Base-by-base conservation (phyloP, 2,329 filamentous ascomycete species). In the Apiospora rasikravindrae region DNA sequence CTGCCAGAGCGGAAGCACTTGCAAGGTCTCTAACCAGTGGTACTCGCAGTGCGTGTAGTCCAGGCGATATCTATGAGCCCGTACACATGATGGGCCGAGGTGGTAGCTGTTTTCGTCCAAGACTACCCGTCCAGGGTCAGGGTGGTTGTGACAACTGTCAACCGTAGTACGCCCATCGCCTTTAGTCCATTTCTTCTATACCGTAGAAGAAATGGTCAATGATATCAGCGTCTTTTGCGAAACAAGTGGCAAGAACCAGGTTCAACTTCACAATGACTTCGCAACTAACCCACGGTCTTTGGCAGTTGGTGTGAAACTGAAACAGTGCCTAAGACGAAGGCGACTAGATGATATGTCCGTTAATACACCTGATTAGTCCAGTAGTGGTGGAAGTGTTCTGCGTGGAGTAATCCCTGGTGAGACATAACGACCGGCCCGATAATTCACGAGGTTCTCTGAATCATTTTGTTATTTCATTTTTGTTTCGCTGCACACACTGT, bases 11-110 rank as follows among this genome's bases (percentile, higher is more conserved):
- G 57, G 57, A 13, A 64, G 57, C 44, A 49, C 67, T 37, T 69
- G 67, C 44, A 69, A 69, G 67, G 26, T 7, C 14, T 49, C 67
- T 19, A 69, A 69, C 67, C 44, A 69, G 26, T 69, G 67, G 57
- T 64, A 64, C 11, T 64, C 57, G 19, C 57, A 64, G 22, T 64
- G 57, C 40, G 19, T 64, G 1, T 64, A 64, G 33, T 37, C 37
- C 2, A 16, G 51, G 10, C 53, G 37, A 22, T 1, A 8, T 49
- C 8, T 2, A 37, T 5, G n/a, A 1, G 26, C 7, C n/a, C 2
- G 10, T n/a, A 10, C 26, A 8, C 16, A 4, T 2, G 26, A 2
- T 29, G 26, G 16, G 8, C 2, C 13, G 16, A 13, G 19, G 4
- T 37, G 8, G 53, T 19, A 37, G 7, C 4, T 37, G 19, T 37